Evolutionary conservation across 116 monocot genomes (phyloP).

Genomic region (Phalaenopsis hybrid): DNA sequence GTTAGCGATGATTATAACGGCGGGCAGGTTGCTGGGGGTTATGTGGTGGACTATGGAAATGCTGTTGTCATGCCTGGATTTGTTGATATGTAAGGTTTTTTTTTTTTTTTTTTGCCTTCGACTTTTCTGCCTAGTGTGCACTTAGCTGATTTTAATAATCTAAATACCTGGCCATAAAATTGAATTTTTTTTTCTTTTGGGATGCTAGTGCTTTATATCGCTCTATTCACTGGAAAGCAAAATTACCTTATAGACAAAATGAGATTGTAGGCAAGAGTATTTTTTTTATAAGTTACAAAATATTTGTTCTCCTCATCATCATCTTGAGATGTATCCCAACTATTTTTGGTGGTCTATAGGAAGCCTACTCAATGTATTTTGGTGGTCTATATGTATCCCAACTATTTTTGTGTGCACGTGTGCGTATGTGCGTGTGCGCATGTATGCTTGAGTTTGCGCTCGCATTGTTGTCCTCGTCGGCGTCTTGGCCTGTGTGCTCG

Average conservation of each 20-base stretch:
- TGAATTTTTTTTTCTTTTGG: too few relatives aligned
- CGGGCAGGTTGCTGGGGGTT: conserved; percentile 5
- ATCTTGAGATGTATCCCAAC: too few relatives aligned
- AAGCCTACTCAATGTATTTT: not conserved
- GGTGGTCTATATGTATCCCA: too few relatives aligned
- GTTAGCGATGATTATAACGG: conserved; percentile 23
- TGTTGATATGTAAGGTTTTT: conserved; percentile 75
- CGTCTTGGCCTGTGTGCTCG: too few relatives aligned
- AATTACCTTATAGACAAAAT: not conserved
- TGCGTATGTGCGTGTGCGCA: too few relatives aligned
- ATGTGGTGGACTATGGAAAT: conserved; percentile 69
- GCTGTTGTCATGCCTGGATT: conserved; percentile 93
- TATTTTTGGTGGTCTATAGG: not conserved
- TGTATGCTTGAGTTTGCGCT: too few relatives aligned
- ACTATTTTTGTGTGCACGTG: too few relatives aligned
- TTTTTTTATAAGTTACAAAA: not conserved
- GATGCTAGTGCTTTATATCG: not conserved
- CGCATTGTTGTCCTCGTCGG: too few relatives aligned
- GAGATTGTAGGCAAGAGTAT: not conserved
- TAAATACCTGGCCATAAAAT: too few relatives aligned
- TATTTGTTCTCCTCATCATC: too few relatives aligned
- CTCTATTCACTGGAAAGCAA: not conserved
- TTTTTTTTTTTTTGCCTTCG: not conserved
- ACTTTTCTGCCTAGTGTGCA: not conserved
- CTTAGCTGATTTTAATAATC: too few relatives aligned